Evolutionary conservation across 2,329 filamentous ascomycete species (phyloP).

Genomic region (Monilinia fructigena): DNA sequence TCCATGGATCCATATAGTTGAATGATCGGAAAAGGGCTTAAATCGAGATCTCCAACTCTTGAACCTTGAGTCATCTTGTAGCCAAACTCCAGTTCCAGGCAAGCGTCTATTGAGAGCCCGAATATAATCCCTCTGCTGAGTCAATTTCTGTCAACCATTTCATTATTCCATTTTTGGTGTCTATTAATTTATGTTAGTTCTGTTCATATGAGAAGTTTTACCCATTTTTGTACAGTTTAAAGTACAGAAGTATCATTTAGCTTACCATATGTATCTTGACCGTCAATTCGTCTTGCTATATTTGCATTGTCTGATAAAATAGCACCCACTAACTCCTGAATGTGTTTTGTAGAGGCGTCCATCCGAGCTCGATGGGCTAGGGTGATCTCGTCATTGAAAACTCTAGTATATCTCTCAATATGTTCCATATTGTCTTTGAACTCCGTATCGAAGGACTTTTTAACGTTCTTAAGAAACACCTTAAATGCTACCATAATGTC

Average conservation of each 20-base stretch:
- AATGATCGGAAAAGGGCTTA: background rate
- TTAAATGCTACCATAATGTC: slow-evolving; percentile 5
- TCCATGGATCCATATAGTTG: slow-evolving; percentile 16
- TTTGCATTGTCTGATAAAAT: slow-evolving; percentile 13
- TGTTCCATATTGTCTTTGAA: slow-evolving; percentile 20
- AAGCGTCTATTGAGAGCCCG: slow-evolving; percentile 8
- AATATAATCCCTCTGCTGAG: slow-evolving; percentile 15
- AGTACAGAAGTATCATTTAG: no score
- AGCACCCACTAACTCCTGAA: slow-evolving; percentile 9
- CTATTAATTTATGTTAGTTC: slow-evolving; percentile 2
- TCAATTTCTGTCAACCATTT: slow-evolving; percentile 21
- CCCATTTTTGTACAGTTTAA: no score
- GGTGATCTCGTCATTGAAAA: slow-evolving; percentile 22
- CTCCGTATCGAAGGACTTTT: slow-evolving; percentile 16
- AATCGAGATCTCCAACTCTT: background rate
- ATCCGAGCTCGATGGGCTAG: slow-evolving; percentile 18
- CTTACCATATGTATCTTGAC: background rate
- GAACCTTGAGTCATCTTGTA: slow-evolving; percentile 2
- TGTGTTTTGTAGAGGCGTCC: slow-evolving; percentile 11
- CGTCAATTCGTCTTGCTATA: background rate
- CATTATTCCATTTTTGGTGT: slow-evolving; percentile 5
- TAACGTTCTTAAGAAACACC: slow-evolving; percentile 16
- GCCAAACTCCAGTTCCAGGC: slow-evolving; percentile 12
- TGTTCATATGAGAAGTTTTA: no score
- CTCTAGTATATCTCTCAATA: slow-evolving; percentile 19